These are phyloP conservation scores for Exobasidium rhododendri DNA, from an alignment of 1,284 basidiomycete species.

Conservation along the genomic window DNA sequence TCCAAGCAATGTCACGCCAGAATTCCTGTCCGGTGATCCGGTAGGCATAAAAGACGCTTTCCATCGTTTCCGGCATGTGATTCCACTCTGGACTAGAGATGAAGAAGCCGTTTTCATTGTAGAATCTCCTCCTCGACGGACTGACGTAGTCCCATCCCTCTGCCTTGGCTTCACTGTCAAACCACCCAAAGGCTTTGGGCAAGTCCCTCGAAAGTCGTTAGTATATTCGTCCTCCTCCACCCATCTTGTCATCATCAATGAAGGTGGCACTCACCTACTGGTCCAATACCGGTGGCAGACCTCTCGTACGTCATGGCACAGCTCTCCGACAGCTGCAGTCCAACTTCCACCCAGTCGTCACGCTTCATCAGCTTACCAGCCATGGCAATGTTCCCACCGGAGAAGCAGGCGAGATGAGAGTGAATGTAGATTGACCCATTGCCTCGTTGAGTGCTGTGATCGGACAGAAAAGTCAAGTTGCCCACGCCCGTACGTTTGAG, in stretches of 20 bases:
- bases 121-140: neutral
- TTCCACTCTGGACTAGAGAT: neutral
- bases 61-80: neutral
- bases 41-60: constrained; percentile 6
- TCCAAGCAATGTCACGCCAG: constrained; percentile 10
- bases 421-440: constrained; percentile 32
- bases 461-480: constrained; percentile 29
- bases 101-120: constrained; percentile 1
- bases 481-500: constrained; percentile 12
- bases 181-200: constrained; percentile 1
- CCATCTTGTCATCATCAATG: too few relatives aligned
- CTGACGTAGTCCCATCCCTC: neutral
- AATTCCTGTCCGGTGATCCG: constrained; percentile 3
- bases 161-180: constrained; percentile 4
- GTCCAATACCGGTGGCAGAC: neutral
- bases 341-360: constrained; percentile 27
- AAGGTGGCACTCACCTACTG: neutral
- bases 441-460: constrained; percentile 20
- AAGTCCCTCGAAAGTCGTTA: too few relatives aligned
- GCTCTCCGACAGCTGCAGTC: constrained; percentile 28
- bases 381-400: constrained; percentile 41
- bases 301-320: constrained; percentile 15
- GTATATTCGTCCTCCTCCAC: too few relatives aligned
- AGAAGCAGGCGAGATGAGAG: constrained; percentile 45
- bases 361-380: constrained; percentile 34